phyloP scores from a whole-genome alignment of 352 stramenopile species.

The Pythium guiyangense region DNA sequence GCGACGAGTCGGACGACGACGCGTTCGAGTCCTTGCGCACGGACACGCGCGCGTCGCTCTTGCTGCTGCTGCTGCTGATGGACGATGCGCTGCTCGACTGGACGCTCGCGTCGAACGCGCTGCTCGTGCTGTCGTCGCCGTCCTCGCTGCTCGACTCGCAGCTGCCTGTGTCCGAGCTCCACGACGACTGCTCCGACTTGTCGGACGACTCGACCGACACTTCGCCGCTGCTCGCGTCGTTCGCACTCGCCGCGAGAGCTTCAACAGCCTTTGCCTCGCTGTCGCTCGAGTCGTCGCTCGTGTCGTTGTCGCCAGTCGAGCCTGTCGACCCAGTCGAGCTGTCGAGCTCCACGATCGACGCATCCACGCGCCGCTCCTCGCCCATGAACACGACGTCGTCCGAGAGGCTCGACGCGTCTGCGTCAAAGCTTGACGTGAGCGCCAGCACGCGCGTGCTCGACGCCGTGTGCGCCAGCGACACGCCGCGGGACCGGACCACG shows the following conservation, averaged over 20 bases:
- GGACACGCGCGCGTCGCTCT: conserved; percentile 5
- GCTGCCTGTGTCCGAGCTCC: conserved; percentile 35
- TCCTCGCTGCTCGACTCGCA: conserved; percentile 8
- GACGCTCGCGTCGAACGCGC: conserved; percentile 2
- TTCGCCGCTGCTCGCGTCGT: conserved; percentile 6
- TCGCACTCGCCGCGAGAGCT: background rate
- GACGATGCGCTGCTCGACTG: conserved; percentile 10
- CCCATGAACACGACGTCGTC: conserved; percentile 17
- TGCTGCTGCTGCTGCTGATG: conserved; percentile 16
- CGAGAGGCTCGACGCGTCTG: conserved; percentile 5
- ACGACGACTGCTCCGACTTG: conserved; percentile 33
- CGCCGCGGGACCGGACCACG: conserved; percentile 6
- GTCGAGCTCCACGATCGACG: conserved; percentile 11
- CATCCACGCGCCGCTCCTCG: conserved; percentile 13
- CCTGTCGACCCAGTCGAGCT: conserved; percentile 3
- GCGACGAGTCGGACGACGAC: conserved; percentile 50
- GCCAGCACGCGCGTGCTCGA: conserved; percentile 22
- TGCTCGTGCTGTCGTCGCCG: conserved; percentile 9
- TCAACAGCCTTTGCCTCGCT: conserved; percentile 1
- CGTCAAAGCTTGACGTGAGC: conserved; percentile 16
- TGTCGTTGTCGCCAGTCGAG: background rate
- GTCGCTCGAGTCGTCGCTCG: conserved; percentile 11
- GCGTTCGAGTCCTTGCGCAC: conserved; percentile 39
- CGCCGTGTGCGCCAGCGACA: conserved; percentile 12
- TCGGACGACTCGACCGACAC: conserved; percentile 20